Conservation (phyloP, 1,284 basidiomycete species). For the Ceratobasidium papillatum region DNA sequence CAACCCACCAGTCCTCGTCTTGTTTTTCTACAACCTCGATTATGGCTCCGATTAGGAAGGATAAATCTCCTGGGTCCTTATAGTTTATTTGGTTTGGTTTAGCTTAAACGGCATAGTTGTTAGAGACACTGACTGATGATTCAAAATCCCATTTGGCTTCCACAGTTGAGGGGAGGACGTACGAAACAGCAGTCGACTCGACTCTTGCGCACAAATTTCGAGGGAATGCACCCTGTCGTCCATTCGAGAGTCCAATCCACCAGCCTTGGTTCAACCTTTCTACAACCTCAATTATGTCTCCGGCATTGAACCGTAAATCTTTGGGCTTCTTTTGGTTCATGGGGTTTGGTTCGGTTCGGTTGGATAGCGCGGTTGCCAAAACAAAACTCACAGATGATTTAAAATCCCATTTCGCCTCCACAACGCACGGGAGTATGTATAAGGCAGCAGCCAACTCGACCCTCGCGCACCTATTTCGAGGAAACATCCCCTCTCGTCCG, state of each 20-base stretch:
- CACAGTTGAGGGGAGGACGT: background rate
- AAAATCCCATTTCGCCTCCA: constrained; percentile 70
- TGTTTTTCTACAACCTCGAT: constrained; percentile 67
- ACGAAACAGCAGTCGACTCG: background rate
- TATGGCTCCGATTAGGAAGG: constrained; percentile 64
- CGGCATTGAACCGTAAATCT: constrained; percentile 65
- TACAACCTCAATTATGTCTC: too few relatives aligned
- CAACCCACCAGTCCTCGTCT: constrained; percentile 68
- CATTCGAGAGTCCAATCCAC: too few relatives aligned
- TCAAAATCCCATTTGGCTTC: too few relatives aligned
- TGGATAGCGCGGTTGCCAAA: background rate
- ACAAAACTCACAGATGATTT: constrained; percentile 64
- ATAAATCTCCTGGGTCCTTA: constrained; percentile 64
- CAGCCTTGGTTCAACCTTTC: too few relatives aligned
- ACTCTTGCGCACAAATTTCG: too few relatives aligned
- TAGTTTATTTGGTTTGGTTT: background rate
- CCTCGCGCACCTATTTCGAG: constrained; percentile 50
- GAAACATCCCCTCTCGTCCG: constrained; percentile 70
- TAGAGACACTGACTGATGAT: too few relatives aligned
- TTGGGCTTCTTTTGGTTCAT: constrained; percentile 57
- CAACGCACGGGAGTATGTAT: too few relatives aligned
- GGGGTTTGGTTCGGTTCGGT: background rate
- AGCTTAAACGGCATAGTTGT: background rate
- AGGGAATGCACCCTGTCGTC: too few relatives aligned
- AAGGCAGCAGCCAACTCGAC: too few relatives aligned